Percentiles rank a stretch among this genome's conserved stretches.
Conservation (phyloP, 345 rosid genomes). For the Hypericum perforatum region DNA sequence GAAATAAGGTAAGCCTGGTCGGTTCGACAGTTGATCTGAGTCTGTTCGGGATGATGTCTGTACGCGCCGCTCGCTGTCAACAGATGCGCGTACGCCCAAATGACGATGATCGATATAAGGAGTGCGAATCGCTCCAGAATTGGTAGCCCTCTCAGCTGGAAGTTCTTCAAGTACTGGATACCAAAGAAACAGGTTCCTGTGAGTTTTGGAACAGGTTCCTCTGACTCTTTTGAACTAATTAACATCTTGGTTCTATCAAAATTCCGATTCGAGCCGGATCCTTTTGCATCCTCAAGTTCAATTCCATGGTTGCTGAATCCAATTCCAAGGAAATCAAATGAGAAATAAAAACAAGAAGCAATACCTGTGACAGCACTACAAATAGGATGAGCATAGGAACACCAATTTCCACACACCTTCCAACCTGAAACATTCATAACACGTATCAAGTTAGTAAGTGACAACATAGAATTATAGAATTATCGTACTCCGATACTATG, state of each 20-base stretch:
- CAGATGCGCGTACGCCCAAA: slow-evolving; percentile 97
- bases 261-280: too few relatives aligned
- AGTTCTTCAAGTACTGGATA: slow-evolving; percentile 74
- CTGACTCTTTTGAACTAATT: too few relatives aligned
- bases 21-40: slow-evolving; percentile 82
- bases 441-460: not conserved
- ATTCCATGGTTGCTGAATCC: not conserved
- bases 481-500: too few relatives aligned
- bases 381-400: slow-evolving; percentile 85
- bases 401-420: slow-evolving; percentile 82
- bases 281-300: too few relatives aligned
- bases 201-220: too few relatives aligned
- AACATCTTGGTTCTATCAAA: too few relatives aligned
- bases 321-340: not conserved
- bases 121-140: slow-evolving; percentile 82
- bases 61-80: slow-evolving; percentile 97
- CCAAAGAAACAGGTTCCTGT: not conserved
- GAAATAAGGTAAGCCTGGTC: slow-evolving; percentile 95
- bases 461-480: too few relatives aligned
- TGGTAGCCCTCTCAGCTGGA: slow-evolving; percentile 53
- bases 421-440: slow-evolving; percentile 41
- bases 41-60: slow-evolving; percentile 66
- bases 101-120: slow-evolving; percentile 55
- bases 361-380: slow-evolving; percentile 76
- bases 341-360: not conserved